Evolutionary conservation across 2,329 filamentous ascomycete genomes (phyloP).

Genomic region (Herpotrichia juniperi): DNA sequence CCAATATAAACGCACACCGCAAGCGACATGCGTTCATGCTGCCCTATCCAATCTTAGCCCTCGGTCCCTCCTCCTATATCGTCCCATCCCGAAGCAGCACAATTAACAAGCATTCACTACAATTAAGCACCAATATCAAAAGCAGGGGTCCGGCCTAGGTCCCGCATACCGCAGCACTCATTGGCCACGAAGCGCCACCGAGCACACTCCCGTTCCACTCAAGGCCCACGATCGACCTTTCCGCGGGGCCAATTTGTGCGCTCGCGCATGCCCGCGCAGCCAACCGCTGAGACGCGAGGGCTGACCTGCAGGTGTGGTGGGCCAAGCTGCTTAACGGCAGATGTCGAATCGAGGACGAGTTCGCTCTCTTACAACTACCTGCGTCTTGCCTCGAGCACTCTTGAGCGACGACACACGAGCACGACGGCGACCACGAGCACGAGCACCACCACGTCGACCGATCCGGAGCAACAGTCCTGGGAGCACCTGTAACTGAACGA

Average conservation of each 20-base stretch:
- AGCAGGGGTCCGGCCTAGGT: slow-evolving; percentile 3
- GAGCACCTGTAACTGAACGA: neutral
- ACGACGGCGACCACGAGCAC: neutral
- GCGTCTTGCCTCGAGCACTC: neutral
- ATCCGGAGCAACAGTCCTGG: neutral
- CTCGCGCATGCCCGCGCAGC: neutral
- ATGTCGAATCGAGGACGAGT: neutral
- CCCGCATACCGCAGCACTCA: slow-evolving; percentile 3
- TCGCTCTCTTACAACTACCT: neutral
- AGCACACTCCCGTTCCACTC: neutral
- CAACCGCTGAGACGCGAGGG: slow-evolving; percentile 1
- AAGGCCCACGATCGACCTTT: neutral
- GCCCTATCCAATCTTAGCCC: slow-evolving; percentile 12
- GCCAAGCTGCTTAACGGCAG: neutral
- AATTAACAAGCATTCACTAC: neutral
- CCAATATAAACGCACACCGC: neutral
- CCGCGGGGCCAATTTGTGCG: neutral
- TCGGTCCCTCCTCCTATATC: slow-evolving; percentile 2
- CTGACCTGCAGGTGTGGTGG: neutral
- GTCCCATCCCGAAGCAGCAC: slow-evolving; percentile 7
- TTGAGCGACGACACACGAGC: neutral
- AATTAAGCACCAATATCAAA: neutral
- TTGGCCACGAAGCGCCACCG: neutral
- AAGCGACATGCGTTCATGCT: slow-evolving; percentile 9
- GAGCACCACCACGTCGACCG: neutral